A percentile compares a stretch with the other conserved stretches of the same genome.
phyloP scores from a whole-genome alignment of 495 filamentous ascomycete species.

The Daldinia bambusicola region DNA sequence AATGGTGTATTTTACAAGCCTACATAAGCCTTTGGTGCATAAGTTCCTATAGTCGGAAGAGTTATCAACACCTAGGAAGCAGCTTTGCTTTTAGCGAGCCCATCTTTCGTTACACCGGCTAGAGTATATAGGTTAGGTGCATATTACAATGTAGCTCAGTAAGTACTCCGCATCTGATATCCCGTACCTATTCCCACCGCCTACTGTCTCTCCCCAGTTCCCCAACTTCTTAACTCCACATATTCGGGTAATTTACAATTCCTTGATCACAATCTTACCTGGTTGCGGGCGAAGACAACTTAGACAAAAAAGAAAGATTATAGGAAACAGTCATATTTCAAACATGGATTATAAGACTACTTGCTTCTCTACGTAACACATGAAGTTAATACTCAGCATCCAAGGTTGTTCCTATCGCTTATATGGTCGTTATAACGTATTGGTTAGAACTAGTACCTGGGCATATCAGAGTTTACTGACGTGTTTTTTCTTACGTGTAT shows the following conservation, averaged over 20 bases:
- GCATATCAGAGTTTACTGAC: too few relatives aligned
- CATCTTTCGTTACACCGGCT: constrained; percentile 9
- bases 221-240: constrained; percentile 44
- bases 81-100: constrained; percentile 16
- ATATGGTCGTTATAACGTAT: too few relatives aligned
- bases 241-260: constrained; percentile 38
- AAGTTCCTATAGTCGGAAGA: not conserved
- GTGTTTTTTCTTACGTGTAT: constrained; percentile 13
- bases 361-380: too few relatives aligned
- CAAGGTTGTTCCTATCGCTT: too few relatives aligned
- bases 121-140: not conserved
- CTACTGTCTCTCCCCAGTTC: constrained; percentile 28
- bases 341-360: not conserved
- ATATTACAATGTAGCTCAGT: constrained; percentile 6
- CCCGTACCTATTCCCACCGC: constrained; percentile 15
- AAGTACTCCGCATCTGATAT: constrained; percentile 38
- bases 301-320: not conserved
- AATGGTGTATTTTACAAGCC: not conserved
- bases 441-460: too few relatives aligned
- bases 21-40: not conserved
- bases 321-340: not conserved
- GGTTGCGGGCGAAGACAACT: constrained; percentile 6
- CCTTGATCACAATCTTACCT: constrained; percentile 11
- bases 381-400: too few relatives aligned
- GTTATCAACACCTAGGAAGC: too few relatives aligned